Conservation (phyloP, 2,329 filamentous ascomycete species). For the Dactylellina parvicollis region DNA sequence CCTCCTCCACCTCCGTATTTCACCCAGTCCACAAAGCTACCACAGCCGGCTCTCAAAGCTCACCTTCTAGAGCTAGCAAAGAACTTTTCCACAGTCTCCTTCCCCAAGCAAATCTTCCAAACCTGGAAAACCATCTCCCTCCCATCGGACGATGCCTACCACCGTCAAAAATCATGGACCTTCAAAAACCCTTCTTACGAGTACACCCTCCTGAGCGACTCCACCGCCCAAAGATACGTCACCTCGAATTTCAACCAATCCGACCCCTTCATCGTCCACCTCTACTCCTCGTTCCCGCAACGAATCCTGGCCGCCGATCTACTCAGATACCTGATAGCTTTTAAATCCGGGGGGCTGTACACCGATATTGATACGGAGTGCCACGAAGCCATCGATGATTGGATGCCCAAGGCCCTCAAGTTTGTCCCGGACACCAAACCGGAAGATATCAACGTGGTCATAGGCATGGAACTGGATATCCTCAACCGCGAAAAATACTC, state of each 20-base stretch:
- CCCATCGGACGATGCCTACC: conserved; percentile 21
- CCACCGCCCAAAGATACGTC: conserved; percentile 29
- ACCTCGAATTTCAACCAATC: conserved; percentile 34
- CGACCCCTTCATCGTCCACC: conserved; percentile 37
- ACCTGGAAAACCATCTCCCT: conserved; percentile 49
- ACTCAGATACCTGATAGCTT: conserved; percentile 40
- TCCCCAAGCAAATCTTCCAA: conserved; percentile 48
- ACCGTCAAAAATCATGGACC: conserved; percentile 24
- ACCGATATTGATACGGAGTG: conserved; percentile 47
- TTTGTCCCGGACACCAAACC: neutral
- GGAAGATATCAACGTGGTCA: conserved; percentile 28
- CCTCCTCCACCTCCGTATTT: neutral
- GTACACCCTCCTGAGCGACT: conserved; percentile 39
- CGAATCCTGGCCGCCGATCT: conserved; percentile 39
- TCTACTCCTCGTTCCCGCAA: conserved; percentile 34
- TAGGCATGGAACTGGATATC: conserved; percentile 45
- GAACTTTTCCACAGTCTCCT: conserved; percentile 11
- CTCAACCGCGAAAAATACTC: conserved; percentile 16
- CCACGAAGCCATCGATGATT: conserved; percentile 26
- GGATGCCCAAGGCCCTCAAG: conserved; percentile 6
- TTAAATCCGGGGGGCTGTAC: conserved; percentile 39
- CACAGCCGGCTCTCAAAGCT: neutral
- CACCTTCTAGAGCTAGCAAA: conserved; percentile 4
- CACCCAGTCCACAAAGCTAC: neutral
- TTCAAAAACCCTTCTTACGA: conserved; percentile 31